Percentiles rank a stretch among this genome's conserved stretches.
These are phyloP conservation scores for Vitis hybrid DNA, from an alignment of 177 flowering plant species.

Conservation along the genomic window DNA sequence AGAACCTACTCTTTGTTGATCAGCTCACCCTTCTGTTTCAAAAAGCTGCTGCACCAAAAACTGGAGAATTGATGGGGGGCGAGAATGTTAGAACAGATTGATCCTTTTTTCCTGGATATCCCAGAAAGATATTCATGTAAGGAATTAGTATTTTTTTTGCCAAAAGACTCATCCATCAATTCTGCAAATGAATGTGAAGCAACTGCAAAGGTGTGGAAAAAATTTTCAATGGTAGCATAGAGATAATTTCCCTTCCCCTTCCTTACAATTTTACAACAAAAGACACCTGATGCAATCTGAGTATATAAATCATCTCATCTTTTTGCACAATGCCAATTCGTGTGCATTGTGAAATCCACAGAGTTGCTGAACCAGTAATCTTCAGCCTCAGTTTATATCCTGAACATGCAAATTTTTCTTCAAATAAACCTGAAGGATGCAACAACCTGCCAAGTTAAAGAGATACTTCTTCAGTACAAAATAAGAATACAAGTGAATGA, in stretches of 20 bases:
- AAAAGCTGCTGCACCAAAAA: conserved; percentile 28
- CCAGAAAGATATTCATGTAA: no score
- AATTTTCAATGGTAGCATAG: no score
- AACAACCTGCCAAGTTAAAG: conserved; percentile 48
- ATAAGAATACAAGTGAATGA: neutral
- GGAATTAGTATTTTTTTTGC: no score
- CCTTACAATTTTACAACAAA: no score
- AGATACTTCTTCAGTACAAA: neutral
- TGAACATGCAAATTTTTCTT: neutral
- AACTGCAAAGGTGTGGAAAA: no score
- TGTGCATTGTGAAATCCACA: no score
- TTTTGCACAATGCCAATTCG: no score
- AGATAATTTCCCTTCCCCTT: no score
- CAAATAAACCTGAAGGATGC: conserved; percentile 57
- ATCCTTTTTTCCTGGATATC: neutral
- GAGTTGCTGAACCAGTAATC: no score
- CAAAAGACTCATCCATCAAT: neutral
- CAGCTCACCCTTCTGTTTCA: conserved; percentile 52
- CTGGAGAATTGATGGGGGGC: conserved; percentile 10
- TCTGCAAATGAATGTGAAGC: neutral
- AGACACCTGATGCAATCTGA: no score
- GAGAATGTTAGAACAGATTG: conserved; percentile 23
- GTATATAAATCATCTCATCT: neutral
- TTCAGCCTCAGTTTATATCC: no score
- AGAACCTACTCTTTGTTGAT: conserved; percentile 60